Base-by-base conservation (phyloP, 2,329 filamentous ascomycete species). In the Diplodia intermedia region DNA sequence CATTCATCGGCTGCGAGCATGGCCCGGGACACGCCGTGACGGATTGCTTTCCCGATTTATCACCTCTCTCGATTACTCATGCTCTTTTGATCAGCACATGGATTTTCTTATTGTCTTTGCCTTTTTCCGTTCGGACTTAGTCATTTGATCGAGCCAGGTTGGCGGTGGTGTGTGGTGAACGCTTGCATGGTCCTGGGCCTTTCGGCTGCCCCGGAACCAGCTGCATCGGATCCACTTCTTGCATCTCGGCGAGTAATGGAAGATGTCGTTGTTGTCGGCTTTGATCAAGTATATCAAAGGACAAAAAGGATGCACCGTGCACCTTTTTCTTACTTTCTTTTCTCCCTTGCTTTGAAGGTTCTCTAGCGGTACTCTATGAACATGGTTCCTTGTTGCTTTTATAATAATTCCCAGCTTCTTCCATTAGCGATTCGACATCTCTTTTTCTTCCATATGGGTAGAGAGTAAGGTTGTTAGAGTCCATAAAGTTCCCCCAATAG, bases 1-100 rank as follows among this genome's bases (percentile, higher is more conserved):
- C 47, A 63, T 50, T 63, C 60, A 52, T 63, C 47, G 60, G 47
- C 60, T 63, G 60, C 29, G 29, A 20, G 36, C 47, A 52, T 52
- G 60, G 60, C 47, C 49, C 31, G 47, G 60, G 33, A 47, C 60
- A 52, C 33, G 60, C 33, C 43, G 36, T 52, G 43, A 50, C 18
- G 43, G 60, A 63, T 26, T 63, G 60, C 60, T 52, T 63, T 36
- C 43, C 29, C 60, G 31, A 52, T n/a, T 33, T 52, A 62, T 43
- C 15, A 50, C 47, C 47, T 52, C 49, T 63, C 31, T 49, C 60
- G 60, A 29, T 31, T 63, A 26, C 20, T 26, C 47, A 52, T 52
- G 43, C 47, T 33, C 23, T 38, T 12, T 52, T 6, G 23, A 36
- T 49, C 60, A 49, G 15, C 60, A 3, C 18, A 38, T 38, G 47